Evolutionary conservation across 2,329 filamentous ascomycete species (phyloP).

Genomic region (Keithomyces neogunnii): DNA sequence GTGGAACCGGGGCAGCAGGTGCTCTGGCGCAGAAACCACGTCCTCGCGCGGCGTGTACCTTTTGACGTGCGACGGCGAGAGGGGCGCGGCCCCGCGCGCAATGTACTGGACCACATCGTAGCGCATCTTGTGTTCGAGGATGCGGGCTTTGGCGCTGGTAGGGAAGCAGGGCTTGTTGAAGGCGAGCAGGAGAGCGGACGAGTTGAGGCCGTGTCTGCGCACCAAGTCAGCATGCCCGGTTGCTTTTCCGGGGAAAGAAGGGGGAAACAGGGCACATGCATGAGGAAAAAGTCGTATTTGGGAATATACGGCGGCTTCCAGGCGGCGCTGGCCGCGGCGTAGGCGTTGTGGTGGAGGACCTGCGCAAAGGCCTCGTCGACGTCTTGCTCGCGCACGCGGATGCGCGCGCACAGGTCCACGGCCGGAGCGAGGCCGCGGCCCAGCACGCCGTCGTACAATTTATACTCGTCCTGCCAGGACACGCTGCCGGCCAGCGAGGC

Average conservation of each 20-base stretch:
- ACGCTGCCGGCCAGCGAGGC: conserved; percentile 47
- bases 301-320: conserved; percentile 54
- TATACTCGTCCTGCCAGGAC: conserved; percentile 45
- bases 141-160: conserved; percentile 49
- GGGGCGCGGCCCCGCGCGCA: conserved; percentile 53
- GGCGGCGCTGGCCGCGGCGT: conserved; percentile 44
- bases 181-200: conserved; percentile 61
- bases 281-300: conserved; percentile 74
- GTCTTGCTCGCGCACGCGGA: conserved; percentile 45
- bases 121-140: conserved; percentile 77
- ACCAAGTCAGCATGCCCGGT: not conserved
- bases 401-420: conserved; percentile 50
- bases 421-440: conserved; percentile 54
- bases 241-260: not conserved
- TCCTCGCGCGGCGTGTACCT: conserved; percentile 46
- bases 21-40: conserved; percentile 37
- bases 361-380: conserved; percentile 45
- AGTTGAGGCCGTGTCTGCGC: conserved; percentile 68
- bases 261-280: conserved; percentile 27
- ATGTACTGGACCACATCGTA: conserved; percentile 68
- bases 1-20: conserved; percentile 39
- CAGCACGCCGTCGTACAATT: conserved; percentile 62
- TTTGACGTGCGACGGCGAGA: conserved; percentile 36
- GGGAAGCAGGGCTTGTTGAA: conserved; percentile 59
- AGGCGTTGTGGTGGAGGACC: conserved; percentile 60